Evolutionary conservation across 2,329 filamentous ascomycete species (phyloP).

Genomic region (Aureobasidium sp.): DNA sequence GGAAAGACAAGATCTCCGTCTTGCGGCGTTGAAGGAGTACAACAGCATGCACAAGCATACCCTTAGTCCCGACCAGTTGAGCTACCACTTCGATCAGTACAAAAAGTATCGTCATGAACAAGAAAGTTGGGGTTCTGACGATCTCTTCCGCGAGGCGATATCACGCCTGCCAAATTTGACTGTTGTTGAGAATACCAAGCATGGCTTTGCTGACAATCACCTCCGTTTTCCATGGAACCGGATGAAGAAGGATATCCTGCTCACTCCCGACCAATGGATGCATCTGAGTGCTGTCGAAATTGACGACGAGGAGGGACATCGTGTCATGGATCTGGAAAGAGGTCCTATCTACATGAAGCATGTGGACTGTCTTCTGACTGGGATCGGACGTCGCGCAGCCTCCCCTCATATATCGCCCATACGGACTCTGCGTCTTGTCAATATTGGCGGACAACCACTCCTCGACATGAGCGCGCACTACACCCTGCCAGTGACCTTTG

Average conservation of each 20-base stretch:
- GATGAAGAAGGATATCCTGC: conserved; percentile 16
- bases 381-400: not conserved
- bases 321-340: not conserved
- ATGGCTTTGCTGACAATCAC: conserved; percentile 17
- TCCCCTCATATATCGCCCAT: not conserved
- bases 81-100: conserved; percentile 6
- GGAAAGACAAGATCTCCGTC: not conserved
- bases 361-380: not conserved
- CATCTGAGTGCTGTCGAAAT: conserved; percentile 9
- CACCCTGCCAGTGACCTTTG: not conserved
- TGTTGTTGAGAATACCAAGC: conserved; percentile 15
- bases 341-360: conserved; percentile 7
- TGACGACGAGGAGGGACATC: conserved; percentile 10
- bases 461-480: not conserved
- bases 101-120: conserved; percentile 13
- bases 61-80: conserved; percentile 5
- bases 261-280: conserved; percentile 21
- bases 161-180: conserved; percentile 21
- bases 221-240: conserved; percentile 20
- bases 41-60: conserved; percentile 17
- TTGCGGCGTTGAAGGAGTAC: not conserved
- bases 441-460: conserved; percentile 5
- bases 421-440: not conserved
- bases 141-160: conserved; percentile 19
- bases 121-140: conserved; percentile 16